These are phyloP conservation scores for Aspergillus puulaauensis DNA, from an alignment of 2,329 filamentous ascomycete genomes.

Conservation along the genomic window DNA sequence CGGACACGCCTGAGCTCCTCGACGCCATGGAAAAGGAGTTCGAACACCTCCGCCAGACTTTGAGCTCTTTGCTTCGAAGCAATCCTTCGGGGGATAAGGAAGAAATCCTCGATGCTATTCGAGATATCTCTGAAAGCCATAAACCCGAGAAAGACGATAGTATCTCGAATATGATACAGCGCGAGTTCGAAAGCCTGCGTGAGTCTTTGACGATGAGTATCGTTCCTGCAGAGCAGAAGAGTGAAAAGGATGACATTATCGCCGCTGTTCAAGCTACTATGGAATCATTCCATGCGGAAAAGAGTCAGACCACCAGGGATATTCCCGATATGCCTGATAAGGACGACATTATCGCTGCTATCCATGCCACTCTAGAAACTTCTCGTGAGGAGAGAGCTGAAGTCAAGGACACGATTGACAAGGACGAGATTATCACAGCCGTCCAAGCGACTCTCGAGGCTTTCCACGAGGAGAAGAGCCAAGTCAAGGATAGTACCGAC, in stretches of 20 bases:
- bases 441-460: constrained; percentile 44
- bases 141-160: constrained; percentile 28
- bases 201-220: constrained; percentile 42
- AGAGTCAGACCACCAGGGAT: constrained; percentile 16
- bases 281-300: constrained; percentile 50
- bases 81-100: constrained; percentile 58
- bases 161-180: constrained; percentile 50
- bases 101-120: constrained; percentile 62
- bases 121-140: constrained; percentile 45
- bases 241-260: constrained; percentile 3
- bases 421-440: constrained; percentile 51
- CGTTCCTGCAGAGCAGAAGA: constrained; percentile 38
- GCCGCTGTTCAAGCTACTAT: constrained; percentile 40
- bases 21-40: constrained; percentile 79
- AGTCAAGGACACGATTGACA: not conserved
- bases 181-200: constrained; percentile 62
- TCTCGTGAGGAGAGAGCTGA: not conserved
- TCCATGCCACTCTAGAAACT: not conserved
- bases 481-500: constrained; percentile 52
- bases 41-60: constrained; percentile 74
- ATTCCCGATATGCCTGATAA: not conserved
- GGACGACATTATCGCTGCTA: constrained; percentile 1
- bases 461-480: constrained; percentile 52
- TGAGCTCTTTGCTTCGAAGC: constrained; percentile 68
- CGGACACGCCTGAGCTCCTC: constrained; percentile 67